phyloP scores from a whole-genome alignment of 73 alveolate species.

The Tetrahymena malaccensis region DNA sequence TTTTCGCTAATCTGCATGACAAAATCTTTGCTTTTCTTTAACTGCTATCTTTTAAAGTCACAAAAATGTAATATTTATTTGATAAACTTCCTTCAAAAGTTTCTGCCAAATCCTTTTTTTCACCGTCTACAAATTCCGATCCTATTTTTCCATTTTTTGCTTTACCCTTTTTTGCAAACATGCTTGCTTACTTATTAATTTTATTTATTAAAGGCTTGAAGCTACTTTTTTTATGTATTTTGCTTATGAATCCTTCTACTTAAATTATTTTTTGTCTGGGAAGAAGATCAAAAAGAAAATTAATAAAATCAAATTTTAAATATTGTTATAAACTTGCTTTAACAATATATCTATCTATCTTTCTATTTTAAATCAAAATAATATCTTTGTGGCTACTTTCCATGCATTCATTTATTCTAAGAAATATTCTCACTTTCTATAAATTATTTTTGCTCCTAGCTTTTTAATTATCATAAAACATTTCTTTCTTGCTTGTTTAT shows the following conservation, averaged over 20 bases:
- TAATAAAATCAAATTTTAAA: not conserved
- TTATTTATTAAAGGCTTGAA: not conserved
- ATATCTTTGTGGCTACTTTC: not conserved
- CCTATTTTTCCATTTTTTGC: not conserved
- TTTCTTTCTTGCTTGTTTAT: not conserved
- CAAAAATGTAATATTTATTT: not conserved
- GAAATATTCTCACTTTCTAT: not conserved
- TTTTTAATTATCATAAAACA: not conserved
- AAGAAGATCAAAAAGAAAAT: not conserved
- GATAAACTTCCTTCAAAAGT: not conserved
- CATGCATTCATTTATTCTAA: not conserved
- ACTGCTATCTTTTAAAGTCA: not conserved
- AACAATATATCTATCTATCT: not conserved
- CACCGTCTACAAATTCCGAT: not conserved
- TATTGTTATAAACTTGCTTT: not conserved
- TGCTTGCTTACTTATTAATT: not conserved
- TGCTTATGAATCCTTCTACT: not conserved
- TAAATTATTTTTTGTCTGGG: not conserved
- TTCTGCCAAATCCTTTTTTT: not conserved
- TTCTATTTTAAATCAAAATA: not conserved
- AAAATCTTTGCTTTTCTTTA: not conserved
- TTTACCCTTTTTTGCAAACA: not conserved
- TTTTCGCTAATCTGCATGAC: not conserved
- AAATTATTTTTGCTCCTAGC: not conserved
- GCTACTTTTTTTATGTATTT: not conserved